Evolutionary conservation across 2,329 filamentous ascomycete species (phyloP), one percentile per base, ranked within the genome.

Genomic region (Fusarium citri): DNA sequence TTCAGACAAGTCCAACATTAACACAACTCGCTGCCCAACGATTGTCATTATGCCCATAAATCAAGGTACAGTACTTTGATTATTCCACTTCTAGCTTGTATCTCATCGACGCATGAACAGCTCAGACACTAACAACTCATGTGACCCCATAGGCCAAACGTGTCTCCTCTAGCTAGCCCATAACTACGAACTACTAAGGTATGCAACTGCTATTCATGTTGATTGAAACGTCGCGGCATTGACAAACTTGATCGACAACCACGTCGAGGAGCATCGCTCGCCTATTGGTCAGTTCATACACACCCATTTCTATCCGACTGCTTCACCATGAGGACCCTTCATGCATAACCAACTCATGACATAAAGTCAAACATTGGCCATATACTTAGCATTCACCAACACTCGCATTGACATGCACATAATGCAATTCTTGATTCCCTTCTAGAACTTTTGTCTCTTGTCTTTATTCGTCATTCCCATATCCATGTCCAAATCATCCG

Each of bases 81-180:
- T 43, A 59, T 53, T 42, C 46, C 55, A 51, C 59, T 23, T 57
- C 53, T 43, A 64, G 48, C 50, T 46, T 54, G 47, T 48, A 55
- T 64, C 42, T 55, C 46, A 37, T 67, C 67, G 64, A 64, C 58
- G 72, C 72, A 74, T 74, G 53, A 67, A 74, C 58, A 59, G 54
- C 53, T 57, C 48, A 72, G 69, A 71, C 65, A 55, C 61, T 64
- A 64, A 64, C 51, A 69, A 54, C 62, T 59, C 66, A 46, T 58
- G 48, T 65, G 65, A 69, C 71, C 56, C 60, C 60, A 45, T 34
- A 16, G 41, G 37, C 37, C 40, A 26, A 64, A 64, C 31, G 34
- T 48, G 20, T 37, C 30, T 48, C 25, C 45, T 41, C 59, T 26
- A 31, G 16, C 59, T 37, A 40, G n/a, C 59, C 61, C 43, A 59